Evolutionary conservation across 2,329 filamentous ascomycete genomes (phyloP), one percentile per base, ranked within the genome.

Genomic region (Arthrobotrys sphaeroides): DNA sequence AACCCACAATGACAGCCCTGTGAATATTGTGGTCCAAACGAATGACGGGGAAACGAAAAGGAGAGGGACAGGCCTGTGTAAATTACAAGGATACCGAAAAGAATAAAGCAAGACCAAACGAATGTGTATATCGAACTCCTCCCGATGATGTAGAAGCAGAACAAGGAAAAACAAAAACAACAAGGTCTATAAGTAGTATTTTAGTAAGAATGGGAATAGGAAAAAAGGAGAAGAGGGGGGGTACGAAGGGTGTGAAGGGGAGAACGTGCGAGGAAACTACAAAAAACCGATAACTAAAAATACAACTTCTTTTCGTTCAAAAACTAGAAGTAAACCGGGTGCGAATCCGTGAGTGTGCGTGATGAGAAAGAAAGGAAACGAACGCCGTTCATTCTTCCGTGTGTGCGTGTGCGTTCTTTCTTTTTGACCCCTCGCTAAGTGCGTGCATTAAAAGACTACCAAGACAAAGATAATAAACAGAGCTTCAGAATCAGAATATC

Each of bases 71-170:
- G 31, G 18, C 43, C 7, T 65, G 26, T 51, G n/a, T 62, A 61
- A 20, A 55, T 62, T 66, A 53, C 69, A 68, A 67, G 38, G 51
- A 62, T 67, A 49, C 33, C 51, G 20, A 45, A 36, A 42, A 53
- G 38, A 64, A 33, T 16, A 20, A 24, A 28, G 10, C 9, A 57
- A 65, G 38, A 38, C 53, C 18, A 62, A 66, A 64, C 47, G 61
- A 67, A 57, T 66, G 49, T 57, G 51, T 40, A 65, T 69, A 64
- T 64, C 66, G 43, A 70, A 70, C 66, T 70, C 66, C 66, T 70
- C 45, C 66, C 55, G 65, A 69, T 55, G 55, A 65, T 59, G 26
- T 59, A n/a, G 22, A 53, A 43, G 33, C 24, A 49, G 20, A 24
- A 24, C 26, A 67, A 45, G 36, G 7, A 20, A 9, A 10, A 16